Percentiles rank a stretch among this genome's conserved stretches.
phyloP scores from a whole-genome alignment of 2,329 filamentous ascomycete species.

The Fusarium sp. region DNA sequence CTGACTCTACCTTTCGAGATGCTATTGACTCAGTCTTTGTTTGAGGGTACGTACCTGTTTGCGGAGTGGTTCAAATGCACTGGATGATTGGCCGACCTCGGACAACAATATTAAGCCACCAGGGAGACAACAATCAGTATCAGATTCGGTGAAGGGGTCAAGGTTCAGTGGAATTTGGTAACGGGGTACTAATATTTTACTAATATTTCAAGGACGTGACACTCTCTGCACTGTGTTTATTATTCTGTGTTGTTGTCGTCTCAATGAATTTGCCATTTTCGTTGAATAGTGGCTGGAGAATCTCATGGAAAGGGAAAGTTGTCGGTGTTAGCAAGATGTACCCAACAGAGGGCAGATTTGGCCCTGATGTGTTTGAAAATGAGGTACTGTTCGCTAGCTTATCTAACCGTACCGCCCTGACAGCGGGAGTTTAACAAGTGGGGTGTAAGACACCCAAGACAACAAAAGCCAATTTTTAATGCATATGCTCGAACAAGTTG shows the following conservation, averaged over 20 bases:
- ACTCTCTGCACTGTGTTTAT: neutral
- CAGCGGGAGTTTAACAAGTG: neutral
- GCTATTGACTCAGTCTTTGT: slow-evolving; percentile 38
- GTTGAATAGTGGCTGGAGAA: neutral
- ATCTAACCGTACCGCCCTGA: neutral
- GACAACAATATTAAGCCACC: slow-evolving; percentile 10
- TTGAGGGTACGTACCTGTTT: slow-evolving; percentile 29
- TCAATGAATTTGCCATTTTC: neutral
- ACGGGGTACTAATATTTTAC: neutral
- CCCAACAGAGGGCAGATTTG: neutral
- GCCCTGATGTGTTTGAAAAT: neutral
- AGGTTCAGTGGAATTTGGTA: neutral
- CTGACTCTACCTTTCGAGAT: slow-evolving; percentile 26
- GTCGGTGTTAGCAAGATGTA: neutral
- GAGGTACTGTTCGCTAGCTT: neutral
- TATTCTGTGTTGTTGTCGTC: neutral
- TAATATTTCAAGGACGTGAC: neutral
- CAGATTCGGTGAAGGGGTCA: neutral
- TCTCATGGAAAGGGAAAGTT: neutral
- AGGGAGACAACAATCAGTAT: neutral
- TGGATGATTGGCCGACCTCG: slow-evolving; percentile 37
- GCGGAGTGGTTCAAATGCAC: slow-evolving; percentile 19
- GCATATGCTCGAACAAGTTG: neutral
- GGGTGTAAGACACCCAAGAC: neutral
- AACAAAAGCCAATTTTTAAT: neutral